Evolutionary conservation across 225 moss, liverwort and hornwort genomes (phyloP).

Genomic region (Polytrichum commune): DNA sequence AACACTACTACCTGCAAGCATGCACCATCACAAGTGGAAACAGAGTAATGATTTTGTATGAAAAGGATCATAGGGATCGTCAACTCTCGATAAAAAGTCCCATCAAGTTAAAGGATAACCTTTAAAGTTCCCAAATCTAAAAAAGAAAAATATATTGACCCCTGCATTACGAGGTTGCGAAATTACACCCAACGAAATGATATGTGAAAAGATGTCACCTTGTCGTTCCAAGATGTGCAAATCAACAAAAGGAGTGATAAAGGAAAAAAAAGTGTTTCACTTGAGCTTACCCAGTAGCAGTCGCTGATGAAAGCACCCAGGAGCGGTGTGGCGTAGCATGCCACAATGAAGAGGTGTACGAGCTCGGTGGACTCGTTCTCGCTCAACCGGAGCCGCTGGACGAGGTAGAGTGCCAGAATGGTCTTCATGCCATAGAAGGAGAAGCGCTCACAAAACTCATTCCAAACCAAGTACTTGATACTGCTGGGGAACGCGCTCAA

Average conservation of each 20-base stretch:
- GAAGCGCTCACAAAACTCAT: slow-evolving; percentile 97
- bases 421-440: slow-evolving; percentile 95
- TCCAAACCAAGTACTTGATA: slow-evolving; percentile 92
- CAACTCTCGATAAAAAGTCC: too few relatives aligned
- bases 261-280: background rate
- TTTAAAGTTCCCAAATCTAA: too few relatives aligned
- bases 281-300: slow-evolving; percentile 56
- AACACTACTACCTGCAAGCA: too few relatives aligned
- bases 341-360: slow-evolving; percentile 88
- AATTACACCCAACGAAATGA: too few relatives aligned
- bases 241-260: background rate
- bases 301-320: slow-evolving; percentile 89
- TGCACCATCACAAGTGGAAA: too few relatives aligned
- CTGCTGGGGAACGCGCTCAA: slow-evolving; percentile 51
- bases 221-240: too few relatives aligned
- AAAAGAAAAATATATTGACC: too few relatives aligned
- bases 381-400: slow-evolving; percentile 62
- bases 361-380: slow-evolving; percentile 81
- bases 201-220: too few relatives aligned
- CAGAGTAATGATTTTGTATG: too few relatives aligned
- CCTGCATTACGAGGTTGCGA: too few relatives aligned
- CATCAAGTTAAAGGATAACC: too few relatives aligned
- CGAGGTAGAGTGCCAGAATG: slow-evolving; percentile 77
- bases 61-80: too few relatives aligned
- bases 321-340: slow-evolving; percentile 75